Base-by-base conservation (phyloP, 257 asterid species). In the Lithospermum erythrorhizon region DNA sequence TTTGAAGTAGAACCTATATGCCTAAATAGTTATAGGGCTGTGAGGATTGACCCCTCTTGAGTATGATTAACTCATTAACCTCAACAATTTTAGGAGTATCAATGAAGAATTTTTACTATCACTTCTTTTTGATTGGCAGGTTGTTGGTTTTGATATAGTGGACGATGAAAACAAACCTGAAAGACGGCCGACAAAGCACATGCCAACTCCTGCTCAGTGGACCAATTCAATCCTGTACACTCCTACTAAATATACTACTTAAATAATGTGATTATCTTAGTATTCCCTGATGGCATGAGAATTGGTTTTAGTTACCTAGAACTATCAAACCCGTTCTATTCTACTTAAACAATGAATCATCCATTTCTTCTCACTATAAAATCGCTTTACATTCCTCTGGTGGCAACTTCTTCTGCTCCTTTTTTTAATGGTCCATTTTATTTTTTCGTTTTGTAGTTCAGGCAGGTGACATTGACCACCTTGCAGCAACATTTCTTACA, bases 141-240 rank as follows among this genome's bases (percentile, higher is more conserved):
- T 91, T 45, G 98, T 91, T 62, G 98, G 98, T 57, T 79, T 91
- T 79, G 98, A 91, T 81, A 88, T 88, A 73, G 98, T 91, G 79
- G 98, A 91, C 69, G 98, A 91, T 47, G 98, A 91, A 80, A 91
- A 89, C 83, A 91, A 91, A 78, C 98, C 98, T 67, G 98, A 91
- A 76, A 79, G 98, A 69, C 82, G 96, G 68, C 98, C 98, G 35
- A 91, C 96, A 52, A 91, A 91, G 73, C 98, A 91, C 82, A 91
- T 91, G 98, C 98, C 95, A 59, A 88, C 95, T 8, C 98, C 98
- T 0, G 82, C 77, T 70, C 87, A 91, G 63, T 91, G 98, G 98
- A 91, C 95, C 69, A 91, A 91, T 88, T 83, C 72, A 91, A 91
- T 71, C 98, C 98, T 67, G 96, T 95, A 55, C 88, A 69, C 76